These are phyloP conservation scores for Phylloporus scabripes DNA, from an alignment of 768 basidiomycete genomes.

Conservation along the genomic window DNA sequence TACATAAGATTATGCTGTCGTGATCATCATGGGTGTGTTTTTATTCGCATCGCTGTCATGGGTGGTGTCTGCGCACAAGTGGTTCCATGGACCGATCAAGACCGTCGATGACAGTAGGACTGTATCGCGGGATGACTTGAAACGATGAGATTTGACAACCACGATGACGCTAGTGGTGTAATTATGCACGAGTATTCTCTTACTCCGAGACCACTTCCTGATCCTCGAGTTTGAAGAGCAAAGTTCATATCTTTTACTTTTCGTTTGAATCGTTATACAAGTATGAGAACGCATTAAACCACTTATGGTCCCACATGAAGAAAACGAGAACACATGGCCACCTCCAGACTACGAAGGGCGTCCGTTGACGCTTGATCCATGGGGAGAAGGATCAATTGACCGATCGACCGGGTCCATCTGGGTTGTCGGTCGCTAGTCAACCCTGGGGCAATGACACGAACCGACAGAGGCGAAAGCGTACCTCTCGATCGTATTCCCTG, in stretches of 20 bases:
- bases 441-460: background rate
- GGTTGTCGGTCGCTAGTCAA: background rate
- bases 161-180: background rate
- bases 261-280: background rate
- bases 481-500: conserved; percentile 23
- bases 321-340: background rate
- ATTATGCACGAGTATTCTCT: background rate
- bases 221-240: background rate
- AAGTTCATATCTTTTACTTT: background rate
- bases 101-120: conserved; percentile 34
- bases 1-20: conserved; percentile 61
- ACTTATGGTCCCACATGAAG: background rate
- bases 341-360: conserved; percentile 15
- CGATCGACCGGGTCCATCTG: conserved; percentile 13
- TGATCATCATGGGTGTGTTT: conserved; percentile 61
- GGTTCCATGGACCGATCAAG: conserved; percentile 64
- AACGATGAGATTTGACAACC: conserved; percentile 4
- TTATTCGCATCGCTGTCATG: conserved; percentile 59
- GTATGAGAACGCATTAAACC: background rate
- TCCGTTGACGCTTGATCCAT: conserved; percentile 22
- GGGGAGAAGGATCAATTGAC: conserved; percentile 19
- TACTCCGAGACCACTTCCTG: background rate
- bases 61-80: conserved; percentile 61
- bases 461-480: background rate
- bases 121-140: conserved; percentile 7